These are phyloP conservation scores for Pseudogymnoascus sp. DNA, from an alignment of 2,329 filamentous ascomycete genomes.

Conservation along the genomic window DNA sequence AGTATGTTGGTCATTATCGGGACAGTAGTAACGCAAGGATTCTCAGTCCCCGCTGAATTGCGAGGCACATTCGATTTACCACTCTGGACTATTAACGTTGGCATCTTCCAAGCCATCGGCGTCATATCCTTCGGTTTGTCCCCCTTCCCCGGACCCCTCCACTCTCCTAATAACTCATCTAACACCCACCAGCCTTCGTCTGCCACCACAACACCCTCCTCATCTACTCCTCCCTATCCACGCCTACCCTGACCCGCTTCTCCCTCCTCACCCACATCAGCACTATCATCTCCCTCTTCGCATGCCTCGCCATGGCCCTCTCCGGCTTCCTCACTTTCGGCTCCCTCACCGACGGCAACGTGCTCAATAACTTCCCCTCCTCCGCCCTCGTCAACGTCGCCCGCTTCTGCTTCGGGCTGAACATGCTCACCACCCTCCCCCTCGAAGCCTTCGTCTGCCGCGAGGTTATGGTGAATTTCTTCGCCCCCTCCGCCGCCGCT, in stretches of 20 bases:
- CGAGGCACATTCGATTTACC: slow-evolving; percentile 63
- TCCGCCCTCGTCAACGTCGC: slow-evolving; percentile 90
- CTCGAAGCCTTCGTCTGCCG: slow-evolving; percentile 96
- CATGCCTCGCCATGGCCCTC: slow-evolving; percentile 81
- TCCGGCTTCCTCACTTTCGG: slow-evolving; percentile 90
- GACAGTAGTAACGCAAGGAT: slow-evolving; percentile 78
- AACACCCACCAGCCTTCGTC: slow-evolving; percentile 46
- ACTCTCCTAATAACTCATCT: not conserved
- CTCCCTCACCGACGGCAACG: slow-evolving; percentile 84
- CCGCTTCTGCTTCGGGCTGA: slow-evolving; percentile 88
- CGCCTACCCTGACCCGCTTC: slow-evolving; percentile 93
- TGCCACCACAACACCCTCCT: slow-evolving; percentile 92
- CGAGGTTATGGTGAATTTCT: slow-evolving; percentile 90
- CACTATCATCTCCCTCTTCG: slow-evolving; percentile 81
- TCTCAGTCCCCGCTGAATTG: slow-evolving; percentile 61
- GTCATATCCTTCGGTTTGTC: slow-evolving; percentile 89
- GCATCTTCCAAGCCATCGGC: slow-evolving; percentile 91
- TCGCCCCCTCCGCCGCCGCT: slow-evolving; percentile 35
- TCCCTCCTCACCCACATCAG: slow-evolving; percentile 88
- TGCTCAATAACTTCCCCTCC: slow-evolving; percentile 92
- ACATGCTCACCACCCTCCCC: slow-evolving; percentile 96
- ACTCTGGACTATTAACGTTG: slow-evolving; percentile 70
- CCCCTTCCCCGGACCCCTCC: not conserved
- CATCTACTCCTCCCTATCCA: slow-evolving; percentile 92
- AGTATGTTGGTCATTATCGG: slow-evolving; percentile 88